Evolutionary conservation across 768 basidiomycete species (phyloP).

Genomic region (Calocera cornea): DNA sequence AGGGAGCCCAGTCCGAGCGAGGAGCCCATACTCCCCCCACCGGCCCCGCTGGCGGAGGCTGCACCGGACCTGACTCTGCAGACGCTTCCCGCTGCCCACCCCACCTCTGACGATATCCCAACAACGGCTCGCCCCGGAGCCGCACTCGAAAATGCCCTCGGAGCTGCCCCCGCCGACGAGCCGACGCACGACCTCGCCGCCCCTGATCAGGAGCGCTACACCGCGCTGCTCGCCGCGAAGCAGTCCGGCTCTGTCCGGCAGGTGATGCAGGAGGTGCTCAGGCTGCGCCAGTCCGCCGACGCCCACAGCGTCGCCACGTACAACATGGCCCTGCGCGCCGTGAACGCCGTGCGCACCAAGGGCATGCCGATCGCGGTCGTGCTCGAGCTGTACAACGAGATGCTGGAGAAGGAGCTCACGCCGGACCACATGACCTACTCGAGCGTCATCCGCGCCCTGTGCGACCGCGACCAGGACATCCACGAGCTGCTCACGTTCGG

Average conservation of each 20-base stretch:
- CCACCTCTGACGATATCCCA: too few species aligned
- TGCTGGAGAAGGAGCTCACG: slow-evolving; percentile 45
- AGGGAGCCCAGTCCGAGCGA: too few species aligned
- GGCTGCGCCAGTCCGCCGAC: background rate
- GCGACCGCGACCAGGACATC: slow-evolving; percentile 55
- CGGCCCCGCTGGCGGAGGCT: too few species aligned
- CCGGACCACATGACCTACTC: slow-evolving; percentile 55
- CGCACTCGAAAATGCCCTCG: background rate
- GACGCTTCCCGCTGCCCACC: too few species aligned
- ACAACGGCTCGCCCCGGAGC: background rate
- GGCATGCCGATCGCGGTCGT: slow-evolving; percentile 46
- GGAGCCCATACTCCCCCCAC: too few species aligned
- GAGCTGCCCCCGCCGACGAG: background rate
- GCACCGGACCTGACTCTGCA: too few species aligned
- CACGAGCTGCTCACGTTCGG: slow-evolving; percentile 7
- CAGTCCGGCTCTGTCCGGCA: background rate
- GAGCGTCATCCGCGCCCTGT: slow-evolving; percentile 46
- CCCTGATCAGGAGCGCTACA: background rate
- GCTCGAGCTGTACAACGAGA: slow-evolving; percentile 55
- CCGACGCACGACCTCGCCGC: too few species aligned
- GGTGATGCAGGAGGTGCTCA: background rate
- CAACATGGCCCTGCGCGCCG: slow-evolving; percentile 46
- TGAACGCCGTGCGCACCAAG: slow-evolving; percentile 25
- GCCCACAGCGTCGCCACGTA: slow-evolving; percentile 35
- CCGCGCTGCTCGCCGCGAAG: background rate